Conservation (phyloP, 805 yeast species). For the Candida sithepensis region DNA sequence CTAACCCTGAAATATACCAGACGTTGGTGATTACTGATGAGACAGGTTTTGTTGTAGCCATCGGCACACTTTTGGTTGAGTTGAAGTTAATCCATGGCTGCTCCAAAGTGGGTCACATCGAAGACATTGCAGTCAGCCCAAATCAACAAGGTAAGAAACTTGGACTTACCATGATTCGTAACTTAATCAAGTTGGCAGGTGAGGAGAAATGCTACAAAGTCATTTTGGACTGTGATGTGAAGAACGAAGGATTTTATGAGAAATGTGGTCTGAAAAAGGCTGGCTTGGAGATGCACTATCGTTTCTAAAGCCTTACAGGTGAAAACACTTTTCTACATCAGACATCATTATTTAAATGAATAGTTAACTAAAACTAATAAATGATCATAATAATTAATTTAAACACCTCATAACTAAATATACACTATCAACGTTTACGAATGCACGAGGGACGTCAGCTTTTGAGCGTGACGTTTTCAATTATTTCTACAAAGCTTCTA, state of each 20-base stretch:
- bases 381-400: conserved; percentile 5
- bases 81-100: conserved; percentile 78
- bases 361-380: too few relatives aligned
- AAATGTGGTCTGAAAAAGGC: conserved; percentile 74
- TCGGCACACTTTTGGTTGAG: conserved; percentile 80
- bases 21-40: conserved; percentile 64
- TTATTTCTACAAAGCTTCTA: conserved; percentile 12
- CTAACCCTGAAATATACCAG: conserved; percentile 51
- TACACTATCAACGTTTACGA: neutral
- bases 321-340: too few relatives aligned
- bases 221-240: conserved; percentile 82
- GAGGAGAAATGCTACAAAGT: conserved; percentile 77
- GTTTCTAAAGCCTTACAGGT: too few relatives aligned
- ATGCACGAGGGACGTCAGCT: neutral
- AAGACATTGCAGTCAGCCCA: conserved; percentile 79
- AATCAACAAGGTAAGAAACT: conserved; percentile 80
- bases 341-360: too few relatives aligned
- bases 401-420: neutral
- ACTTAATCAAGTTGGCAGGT: conserved; percentile 57
- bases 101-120: conserved; percentile 89
- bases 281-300: conserved; percentile 66
- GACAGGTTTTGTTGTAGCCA: conserved; percentile 61
- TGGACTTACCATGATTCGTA: conserved; percentile 64
- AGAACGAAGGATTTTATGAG: conserved; percentile 79
- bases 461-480: conserved; percentile 8